These are phyloP conservation scores for apple (Malus domestica) DNA, from an alignment of 306 rosid genomes.

Conservation along the genomic window ASM211411v1 NC_041792.1:3680001-3680500, in stretches of 20 bases:
- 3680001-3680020: not conserved
- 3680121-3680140: not conserved
- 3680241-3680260: not conserved
- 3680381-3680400: conserved; percentile 72
- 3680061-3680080: not conserved
- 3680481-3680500: not conserved
- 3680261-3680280: not conserved
- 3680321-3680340: conserved; percentile 58
- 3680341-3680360: conserved; percentile 69
- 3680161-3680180: not conserved
- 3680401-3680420: conserved; percentile 95
- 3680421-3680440: conserved; percentile 76
- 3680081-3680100: not conserved
- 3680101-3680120: not conserved
- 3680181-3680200: not conserved
- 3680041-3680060: no score
- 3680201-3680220: not conserved
- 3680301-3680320: conserved; percentile 16
- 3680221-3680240: not conserved
- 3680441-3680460: conserved; percentile 73
- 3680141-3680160: not conserved
- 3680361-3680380: conserved; percentile 74
- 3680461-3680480: conserved; percentile 20
- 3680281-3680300: not conserved
- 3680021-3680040: not conserved